Conservation (phyloP, 169 alveolate genomes). For the Plasmodium knowlesi region DNA sequence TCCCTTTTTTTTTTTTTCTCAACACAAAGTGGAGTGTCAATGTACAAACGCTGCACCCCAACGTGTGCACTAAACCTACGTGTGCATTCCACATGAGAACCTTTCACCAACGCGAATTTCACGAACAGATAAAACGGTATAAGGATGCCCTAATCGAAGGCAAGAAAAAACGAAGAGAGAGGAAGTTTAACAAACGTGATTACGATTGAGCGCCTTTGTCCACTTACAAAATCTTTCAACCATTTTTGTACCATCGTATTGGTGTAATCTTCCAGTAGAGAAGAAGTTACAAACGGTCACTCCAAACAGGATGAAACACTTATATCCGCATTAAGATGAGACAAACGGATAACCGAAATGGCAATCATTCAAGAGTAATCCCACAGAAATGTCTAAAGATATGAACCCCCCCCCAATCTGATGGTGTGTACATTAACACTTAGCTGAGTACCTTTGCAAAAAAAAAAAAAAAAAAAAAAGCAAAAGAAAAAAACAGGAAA, state of each 20-base stretch:
- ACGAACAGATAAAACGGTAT: constrained; percentile 27
- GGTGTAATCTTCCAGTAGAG: background rate
- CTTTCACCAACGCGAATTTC: background rate
- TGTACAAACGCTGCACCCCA: background rate
- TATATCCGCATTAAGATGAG: background rate
- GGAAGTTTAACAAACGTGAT: constrained; percentile 50
- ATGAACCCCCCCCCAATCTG: background rate
- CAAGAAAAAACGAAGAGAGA: constrained; percentile 42
- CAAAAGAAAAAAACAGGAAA: too few relatives aligned
- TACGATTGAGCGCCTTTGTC: background rate
- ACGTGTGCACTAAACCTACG: background rate
- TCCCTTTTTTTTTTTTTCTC: background rate
- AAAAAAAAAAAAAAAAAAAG: too few relatives aligned
- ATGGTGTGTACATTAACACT: background rate
- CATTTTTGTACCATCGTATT: background rate
- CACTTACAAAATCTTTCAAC: too few relatives aligned
- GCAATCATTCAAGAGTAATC: background rate
- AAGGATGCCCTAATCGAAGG: constrained; percentile 34
- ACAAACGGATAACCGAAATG: background rate
- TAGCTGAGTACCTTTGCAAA: background rate
- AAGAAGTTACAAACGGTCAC: background rate
- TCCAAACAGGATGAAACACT: background rate
- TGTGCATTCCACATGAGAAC: background rate
- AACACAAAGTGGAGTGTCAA: background rate
- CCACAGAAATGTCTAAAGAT: background rate